Conservation (phyloP, 2,329 filamentous ascomycete species). For the Kalmusia sp. region DNA sequence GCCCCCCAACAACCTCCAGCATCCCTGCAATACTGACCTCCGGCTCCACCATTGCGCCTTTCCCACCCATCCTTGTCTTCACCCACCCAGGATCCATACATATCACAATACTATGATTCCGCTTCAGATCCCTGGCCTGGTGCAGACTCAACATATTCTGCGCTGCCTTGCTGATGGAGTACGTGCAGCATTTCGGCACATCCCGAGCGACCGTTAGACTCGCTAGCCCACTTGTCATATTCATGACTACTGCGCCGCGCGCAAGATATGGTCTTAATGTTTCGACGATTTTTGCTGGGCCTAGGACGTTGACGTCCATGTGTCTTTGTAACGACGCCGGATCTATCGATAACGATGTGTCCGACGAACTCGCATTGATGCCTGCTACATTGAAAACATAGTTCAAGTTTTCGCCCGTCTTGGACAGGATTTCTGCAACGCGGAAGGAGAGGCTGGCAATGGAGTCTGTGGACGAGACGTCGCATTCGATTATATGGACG, state of each 20-base stretch:
- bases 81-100: constrained; percentile 56
- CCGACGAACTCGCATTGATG: constrained; percentile 47
- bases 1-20: constrained; percentile 42
- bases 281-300: constrained; percentile 55
- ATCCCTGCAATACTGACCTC: constrained; percentile 48
- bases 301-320: constrained; percentile 56
- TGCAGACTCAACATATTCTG: constrained; percentile 54
- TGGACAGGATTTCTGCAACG: constrained; percentile 37
- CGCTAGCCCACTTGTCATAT: constrained; percentile 44
- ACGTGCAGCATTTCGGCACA: constrained; percentile 47
- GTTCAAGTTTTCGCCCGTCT: constrained; percentile 49
- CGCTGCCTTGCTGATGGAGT: constrained; percentile 53
- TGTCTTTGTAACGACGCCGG: constrained; percentile 47
- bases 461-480: constrained; percentile 42
- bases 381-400: constrained; percentile 52
- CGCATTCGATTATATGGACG: constrained; percentile 51
- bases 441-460: constrained; percentile 45
- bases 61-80: constrained; percentile 54
- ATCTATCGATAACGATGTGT: constrained; percentile 50
- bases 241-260: constrained; percentile 40
- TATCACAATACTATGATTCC: constrained; percentile 44
- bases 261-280: constrained; percentile 42
- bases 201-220: constrained; percentile 38
- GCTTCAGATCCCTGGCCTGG: constrained; percentile 48
- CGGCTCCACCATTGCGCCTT: constrained; percentile 48